Evolutionary conservation across 768 basidiomycete species (phyloP).

Genomic region (Lactarius indigo): DNA sequence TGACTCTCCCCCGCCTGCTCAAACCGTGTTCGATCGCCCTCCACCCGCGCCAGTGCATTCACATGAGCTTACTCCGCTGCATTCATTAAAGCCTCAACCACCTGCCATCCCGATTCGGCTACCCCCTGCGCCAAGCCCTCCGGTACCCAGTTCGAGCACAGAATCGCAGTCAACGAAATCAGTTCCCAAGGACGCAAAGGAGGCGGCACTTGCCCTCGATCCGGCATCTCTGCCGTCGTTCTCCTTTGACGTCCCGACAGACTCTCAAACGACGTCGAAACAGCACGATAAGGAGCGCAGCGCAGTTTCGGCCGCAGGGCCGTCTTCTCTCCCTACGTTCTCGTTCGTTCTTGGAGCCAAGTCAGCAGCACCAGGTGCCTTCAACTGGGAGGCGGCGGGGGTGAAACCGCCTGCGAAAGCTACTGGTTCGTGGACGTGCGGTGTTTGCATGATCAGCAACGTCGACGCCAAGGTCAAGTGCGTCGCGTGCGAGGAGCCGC

Average conservation of each 20-base stretch:
- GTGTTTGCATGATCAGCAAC: slow-evolving; percentile 39
- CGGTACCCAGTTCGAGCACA: slow-evolving; percentile 3
- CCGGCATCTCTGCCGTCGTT: slow-evolving; percentile 45
- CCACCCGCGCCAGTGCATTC: not conserved
- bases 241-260: slow-evolving; percentile 34
- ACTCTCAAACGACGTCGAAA: slow-evolving; percentile 8
- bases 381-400: slow-evolving; percentile 34
- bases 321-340: slow-evolving; percentile 45
- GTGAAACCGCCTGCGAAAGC: slow-evolving; percentile 27
- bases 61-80: not conserved
- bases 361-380: slow-evolving; percentile 21
- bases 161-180: slow-evolving; percentile 1
- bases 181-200: slow-evolving; percentile 38
- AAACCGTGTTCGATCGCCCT: not conserved
- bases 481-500: slow-evolving; percentile 41
- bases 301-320: slow-evolving; percentile 2
- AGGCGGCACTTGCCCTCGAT: slow-evolving; percentile 30
- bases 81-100: not conserved
- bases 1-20: slow-evolving; percentile 14
- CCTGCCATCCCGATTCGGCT: not conserved
- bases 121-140: not conserved
- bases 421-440: slow-evolving; percentile 31
- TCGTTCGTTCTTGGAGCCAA: slow-evolving; percentile 30
- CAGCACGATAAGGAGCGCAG: slow-evolving; percentile 11
- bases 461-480: slow-evolving; percentile 45